Evolutionary conservation across 2,329 filamentous ascomycete genomes (phyloP), one percentile per base, ranked within the genome.

Genomic region (Pseudogymnoascus sp.): DNA sequence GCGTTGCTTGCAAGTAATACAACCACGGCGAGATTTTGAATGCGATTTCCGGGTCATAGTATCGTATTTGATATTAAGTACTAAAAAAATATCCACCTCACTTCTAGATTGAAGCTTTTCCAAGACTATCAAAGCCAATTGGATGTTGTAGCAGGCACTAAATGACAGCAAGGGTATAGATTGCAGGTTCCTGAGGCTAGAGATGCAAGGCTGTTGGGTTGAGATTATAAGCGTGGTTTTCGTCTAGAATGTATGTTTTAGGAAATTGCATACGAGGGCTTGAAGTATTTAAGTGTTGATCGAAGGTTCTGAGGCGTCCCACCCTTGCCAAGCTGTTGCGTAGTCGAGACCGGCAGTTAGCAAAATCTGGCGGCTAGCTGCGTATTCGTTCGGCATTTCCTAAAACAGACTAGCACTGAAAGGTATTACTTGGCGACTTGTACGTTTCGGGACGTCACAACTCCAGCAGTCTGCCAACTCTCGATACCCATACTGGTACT

Each of bases 11-110:
- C 72, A 74, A 30, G 60, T 64, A 19, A 68, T 61, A 60, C 72
- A 74, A 16, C 72, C 72, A 33, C 69, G 62, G 1, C 72, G 68
- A 22, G 71, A 73, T 62, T 74, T 74, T 25, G 67, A 73, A 62
- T 74, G 72, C n/a, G 68, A 62, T 42, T 64, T 67, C 60, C 68
- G 64, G 16, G 64, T 30, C 42, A 52, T 52, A 16, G 4, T 28
- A 52, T 28, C 41, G 14, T 16, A 52, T 52, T 11, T n/a, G 6
- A 14, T 11, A 52, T 52, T 16, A 23, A 9, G 4, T n/a, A 45
- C 19, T 5, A 19, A 19, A 22, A 45, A 25, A 52, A 16, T n/a
- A 28, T 7, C 42, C 23, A 16, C 6, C 23, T 28, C 19, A 16
- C 23, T 52, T 52, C 14, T 9, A 16, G 14, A 52, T 16, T 9